Conservation (phyloP, 345 rosid genomes). For the Salix koriyanagi region DNA sequence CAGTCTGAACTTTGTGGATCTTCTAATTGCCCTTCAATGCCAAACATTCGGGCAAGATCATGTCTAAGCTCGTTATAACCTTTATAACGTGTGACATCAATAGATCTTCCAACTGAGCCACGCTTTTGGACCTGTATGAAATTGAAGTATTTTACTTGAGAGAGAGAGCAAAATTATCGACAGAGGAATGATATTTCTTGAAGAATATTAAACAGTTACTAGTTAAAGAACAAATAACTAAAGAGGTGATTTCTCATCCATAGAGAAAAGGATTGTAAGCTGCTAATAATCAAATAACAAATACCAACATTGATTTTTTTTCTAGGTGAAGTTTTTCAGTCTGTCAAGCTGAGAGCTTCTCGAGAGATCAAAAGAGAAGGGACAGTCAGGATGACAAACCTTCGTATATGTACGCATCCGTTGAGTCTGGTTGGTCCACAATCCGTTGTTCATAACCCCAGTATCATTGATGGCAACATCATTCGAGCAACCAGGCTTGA, state of each 20-base stretch:
- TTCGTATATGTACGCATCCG: constrained; percentile 93
- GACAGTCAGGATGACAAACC: constrained; percentile 40
- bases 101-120: constrained; percentile 93
- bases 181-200: background rate
- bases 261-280: too few species aligned
- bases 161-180: background rate
- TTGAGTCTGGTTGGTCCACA: constrained; percentile 80
- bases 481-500: constrained; percentile 68
- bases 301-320: too few species aligned
- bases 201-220: background rate
- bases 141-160: background rate
- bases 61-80: constrained; percentile 78
- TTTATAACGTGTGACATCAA: constrained; percentile 79
- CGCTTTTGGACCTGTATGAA: constrained; percentile 88
- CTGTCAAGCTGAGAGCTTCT: background rate
- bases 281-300: too few species aligned
- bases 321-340: background rate
- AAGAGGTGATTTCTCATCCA: too few species aligned
- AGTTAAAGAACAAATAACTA: background rate
- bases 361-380: background rate
- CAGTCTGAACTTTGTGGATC: constrained; percentile 88
- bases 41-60: constrained; percentile 93
- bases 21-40: constrained; percentile 91
- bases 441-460: constrained; percentile 69
- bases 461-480: constrained; percentile 70